phyloP scores from a whole-genome alignment of 352 stramenopile species.

The Pythium volutum region DNA sequence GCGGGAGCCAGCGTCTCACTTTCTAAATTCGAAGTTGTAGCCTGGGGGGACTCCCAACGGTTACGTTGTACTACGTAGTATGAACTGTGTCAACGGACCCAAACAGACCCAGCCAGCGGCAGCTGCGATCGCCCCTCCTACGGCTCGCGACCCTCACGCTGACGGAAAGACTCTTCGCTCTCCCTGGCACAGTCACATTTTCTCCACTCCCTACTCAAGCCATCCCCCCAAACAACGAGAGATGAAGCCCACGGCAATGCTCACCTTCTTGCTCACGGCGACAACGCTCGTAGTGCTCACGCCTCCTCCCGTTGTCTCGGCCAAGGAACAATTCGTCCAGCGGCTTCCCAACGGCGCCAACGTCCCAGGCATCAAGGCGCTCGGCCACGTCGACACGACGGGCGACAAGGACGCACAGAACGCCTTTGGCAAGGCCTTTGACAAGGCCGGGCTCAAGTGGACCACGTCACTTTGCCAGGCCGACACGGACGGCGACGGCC shows the following conservation, averaged over 20 bases:
- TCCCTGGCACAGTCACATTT: background rate
- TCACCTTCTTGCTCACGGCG: background rate
- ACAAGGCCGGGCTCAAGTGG: conserved; percentile 34
- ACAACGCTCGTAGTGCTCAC: background rate
- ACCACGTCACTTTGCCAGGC: conserved; percentile 32
- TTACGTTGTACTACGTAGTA: too few species aligned
- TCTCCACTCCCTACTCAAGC: background rate
- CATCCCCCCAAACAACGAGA: background rate
- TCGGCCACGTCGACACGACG: conserved; percentile 25
- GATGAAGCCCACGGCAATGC: background rate
- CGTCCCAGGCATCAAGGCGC: conserved; percentile 14
- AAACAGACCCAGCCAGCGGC: too few species aligned
- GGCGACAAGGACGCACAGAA: conserved; percentile 16
- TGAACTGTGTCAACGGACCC: too few species aligned
- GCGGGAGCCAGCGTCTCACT: too few species aligned
- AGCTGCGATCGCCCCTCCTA: too few species aligned
- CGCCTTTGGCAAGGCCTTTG: conserved; percentile 45
- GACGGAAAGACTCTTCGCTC: too few species aligned
- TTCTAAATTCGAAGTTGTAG: too few species aligned
- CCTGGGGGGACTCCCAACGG: too few species aligned
- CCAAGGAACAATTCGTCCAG: conserved; percentile 21
- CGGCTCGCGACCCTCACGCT: too few species aligned
- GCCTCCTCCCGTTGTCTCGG: background rate
- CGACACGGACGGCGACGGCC: conserved; percentile 53
- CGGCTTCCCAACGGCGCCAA: conserved; percentile 31